phyloP scores from a whole-genome alignment of 148 eudicot genomes.

The Agrostemma githago region DNA sequence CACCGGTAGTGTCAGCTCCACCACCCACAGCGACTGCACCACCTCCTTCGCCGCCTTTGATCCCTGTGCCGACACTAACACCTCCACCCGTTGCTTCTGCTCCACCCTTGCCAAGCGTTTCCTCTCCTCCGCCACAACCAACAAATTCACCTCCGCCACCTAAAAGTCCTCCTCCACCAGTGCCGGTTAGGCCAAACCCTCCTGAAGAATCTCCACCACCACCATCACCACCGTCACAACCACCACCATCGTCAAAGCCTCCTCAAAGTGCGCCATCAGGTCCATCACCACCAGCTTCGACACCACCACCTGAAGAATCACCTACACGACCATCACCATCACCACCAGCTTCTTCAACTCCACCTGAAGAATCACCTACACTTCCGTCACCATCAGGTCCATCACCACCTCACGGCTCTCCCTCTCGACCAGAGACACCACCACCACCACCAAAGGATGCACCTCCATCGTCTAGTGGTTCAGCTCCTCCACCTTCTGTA shows the following conservation, averaged over 20 bases:
- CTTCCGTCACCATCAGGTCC: conserved; percentile 20
- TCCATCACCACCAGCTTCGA: conserved; percentile 13
- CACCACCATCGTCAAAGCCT: conserved; percentile 29
- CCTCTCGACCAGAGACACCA: conserved; percentile 32
- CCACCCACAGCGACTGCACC: conserved; percentile 30
- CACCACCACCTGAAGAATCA: conserved; percentile 27
- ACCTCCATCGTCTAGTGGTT: conserved; percentile 29
- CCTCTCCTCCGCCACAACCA: conserved; percentile 30
- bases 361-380: conserved; percentile 34
- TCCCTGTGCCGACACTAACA: conserved; percentile 25
- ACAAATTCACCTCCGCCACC: conserved; percentile 28
- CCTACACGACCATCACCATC: conserved; percentile 30
- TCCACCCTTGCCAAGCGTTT: conserved; percentile 28
- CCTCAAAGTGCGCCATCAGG: conserved; percentile 34
- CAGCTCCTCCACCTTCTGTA: conserved; percentile 29
- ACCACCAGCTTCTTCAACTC: conserved; percentile 28
- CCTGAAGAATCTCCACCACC: conserved; percentile 14
- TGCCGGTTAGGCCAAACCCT: background rate
- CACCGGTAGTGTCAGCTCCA: conserved; percentile 29
- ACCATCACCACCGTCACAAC: conserved; percentile 31
- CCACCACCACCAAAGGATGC: conserved; percentile 37
- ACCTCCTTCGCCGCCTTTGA: conserved; percentile 28
- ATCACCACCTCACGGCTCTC: conserved; percentile 27
- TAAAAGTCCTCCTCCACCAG: conserved; percentile 22
- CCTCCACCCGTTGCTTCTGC: conserved; percentile 26